A percentile compares a stretch with the other conserved stretches of the same genome.
phyloP scores from a whole-genome alignment of 2,329 filamentous ascomycete species.

The Beauveria sp. region DNA sequence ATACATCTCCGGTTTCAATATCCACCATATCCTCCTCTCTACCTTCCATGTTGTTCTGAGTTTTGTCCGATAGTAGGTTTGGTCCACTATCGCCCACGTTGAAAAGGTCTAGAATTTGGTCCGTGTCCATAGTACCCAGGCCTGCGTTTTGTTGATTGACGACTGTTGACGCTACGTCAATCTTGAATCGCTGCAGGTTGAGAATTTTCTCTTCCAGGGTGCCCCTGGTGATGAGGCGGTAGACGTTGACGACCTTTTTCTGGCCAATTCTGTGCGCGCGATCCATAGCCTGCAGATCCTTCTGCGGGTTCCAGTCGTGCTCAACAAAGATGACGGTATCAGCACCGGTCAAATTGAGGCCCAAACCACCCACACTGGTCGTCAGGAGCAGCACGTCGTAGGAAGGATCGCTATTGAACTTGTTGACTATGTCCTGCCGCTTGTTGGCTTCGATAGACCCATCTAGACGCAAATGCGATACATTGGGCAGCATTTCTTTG shows the following conservation, averaged over 20 bases:
- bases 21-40: slow-evolving; percentile 85
- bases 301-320: slow-evolving; percentile 99
- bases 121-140: slow-evolving; percentile 91
- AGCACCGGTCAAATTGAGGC: slow-evolving; percentile 89
- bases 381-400: slow-evolving; percentile 93
- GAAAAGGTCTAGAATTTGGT: slow-evolving; percentile 95
- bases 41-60: slow-evolving; percentile 49
- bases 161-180: slow-evolving; percentile 94
- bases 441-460: slow-evolving; percentile 87
- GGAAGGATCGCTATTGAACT: slow-evolving; percentile 95
- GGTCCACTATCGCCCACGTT: slow-evolving; percentile 76
- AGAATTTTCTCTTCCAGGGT: slow-evolving; percentile 98
- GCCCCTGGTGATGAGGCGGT: slow-evolving; percentile 89
- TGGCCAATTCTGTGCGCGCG: slow-evolving; percentile 96
- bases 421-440: slow-evolving; percentile 96
- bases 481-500: slow-evolving; percentile 81
- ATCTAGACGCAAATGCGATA: slow-evolving; percentile 90
- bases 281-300: slow-evolving; percentile 98
- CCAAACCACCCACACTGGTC: slow-evolving; percentile 88
- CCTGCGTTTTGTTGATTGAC: slow-evolving; percentile 99
- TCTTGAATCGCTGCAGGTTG: slow-evolving; percentile 97
- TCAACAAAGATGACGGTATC: slow-evolving; percentile 99
- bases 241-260: slow-evolving; percentile 99
- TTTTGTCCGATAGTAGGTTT: slow-evolving; percentile 54
- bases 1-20: slow-evolving; percentile 81